A percentile compares a stretch with the other conserved stretches of the same genome.
These are phyloP conservation scores for Hirsutella minnesotensis DNA, from an alignment of 2,329 filamentous ascomycete species.

Conservation along the genomic window DNA sequence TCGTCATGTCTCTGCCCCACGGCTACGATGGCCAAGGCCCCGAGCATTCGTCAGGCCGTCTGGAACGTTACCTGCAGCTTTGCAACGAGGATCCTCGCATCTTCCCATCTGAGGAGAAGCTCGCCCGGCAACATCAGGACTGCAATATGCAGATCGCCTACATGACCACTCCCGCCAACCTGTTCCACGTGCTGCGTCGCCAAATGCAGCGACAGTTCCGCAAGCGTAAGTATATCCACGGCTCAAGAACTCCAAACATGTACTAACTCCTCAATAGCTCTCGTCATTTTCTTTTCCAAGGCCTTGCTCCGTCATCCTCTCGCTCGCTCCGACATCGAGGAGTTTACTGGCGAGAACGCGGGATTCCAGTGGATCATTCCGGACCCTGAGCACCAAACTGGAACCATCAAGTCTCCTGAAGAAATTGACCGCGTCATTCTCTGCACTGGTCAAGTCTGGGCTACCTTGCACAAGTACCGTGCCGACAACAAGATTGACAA, in stretches of 20 bases:
- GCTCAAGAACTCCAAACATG: neutral
- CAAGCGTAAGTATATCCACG: conserved; percentile 61
- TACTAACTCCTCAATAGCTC: conserved; percentile 39
- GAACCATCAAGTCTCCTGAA: conserved; percentile 64
- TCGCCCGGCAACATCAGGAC: conserved; percentile 95
- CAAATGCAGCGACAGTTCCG: conserved; percentile 99
- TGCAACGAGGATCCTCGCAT: conserved; percentile 94
- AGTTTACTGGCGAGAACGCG: conserved; percentile 72
- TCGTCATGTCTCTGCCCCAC: conserved; percentile 92
- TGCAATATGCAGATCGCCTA: conserved; percentile 99
- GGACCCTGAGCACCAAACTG: conserved; percentile 71
- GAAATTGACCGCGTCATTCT: conserved; percentile 90
- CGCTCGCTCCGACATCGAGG: conserved; percentile 78
- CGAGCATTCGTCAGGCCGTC: conserved; percentile 92
- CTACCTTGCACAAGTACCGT: conserved; percentile 82
- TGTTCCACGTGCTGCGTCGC: conserved; percentile 91
- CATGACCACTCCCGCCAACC: conserved; percentile 90
- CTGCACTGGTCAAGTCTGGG: conserved; percentile 91
- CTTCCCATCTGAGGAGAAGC: conserved; percentile 79
- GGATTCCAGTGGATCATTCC: conserved; percentile 96
- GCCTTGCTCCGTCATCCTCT: conserved; percentile 88
- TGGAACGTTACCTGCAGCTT: conserved; percentile 94
- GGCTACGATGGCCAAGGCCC: conserved; percentile 97
- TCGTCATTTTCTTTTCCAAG: conserved; percentile 98
- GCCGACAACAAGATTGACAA: conserved; percentile 77